Percentiles rank a stretch among this genome's conserved stretches.
These are phyloP conservation scores for Alternaria postmessia DNA, from an alignment of 2,329 filamentous ascomycete genomes.

Conservation along the genomic window DNA sequence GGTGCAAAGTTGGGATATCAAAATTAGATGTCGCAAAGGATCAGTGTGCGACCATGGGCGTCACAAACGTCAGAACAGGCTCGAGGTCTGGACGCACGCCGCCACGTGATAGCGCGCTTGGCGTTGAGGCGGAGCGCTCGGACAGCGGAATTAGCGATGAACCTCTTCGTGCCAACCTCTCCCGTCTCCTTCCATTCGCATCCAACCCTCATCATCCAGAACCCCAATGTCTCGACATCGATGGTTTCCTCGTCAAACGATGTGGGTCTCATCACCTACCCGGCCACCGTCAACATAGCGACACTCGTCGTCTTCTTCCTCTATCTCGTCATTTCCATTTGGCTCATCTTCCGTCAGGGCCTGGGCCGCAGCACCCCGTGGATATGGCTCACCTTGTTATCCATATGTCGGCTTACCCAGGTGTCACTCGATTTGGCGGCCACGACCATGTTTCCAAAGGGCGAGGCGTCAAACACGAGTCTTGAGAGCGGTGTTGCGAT, in stretches of 20 bases:
- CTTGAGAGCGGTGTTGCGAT: conserved; percentile 47
- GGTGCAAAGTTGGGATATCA: no score
- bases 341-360: conserved; percentile 41
- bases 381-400: conserved; percentile 43
- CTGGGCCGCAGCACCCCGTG: conserved; percentile 46
- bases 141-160: conserved; percentile 17
- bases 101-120: conserved; percentile 17
- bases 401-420: conserved; percentile 46
- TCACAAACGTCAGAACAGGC: conserved; percentile 7
- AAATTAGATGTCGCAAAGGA: not conserved
- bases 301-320: conserved; percentile 45
- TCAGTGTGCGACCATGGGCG: not conserved
- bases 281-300: conserved; percentile 44
- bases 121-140: conserved; percentile 19
- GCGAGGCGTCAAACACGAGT: conserved; percentile 34
- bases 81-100: conserved; percentile 1
- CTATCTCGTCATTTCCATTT: conserved; percentile 41
- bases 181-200: conserved; percentile 1
- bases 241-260: conserved; percentile 24
- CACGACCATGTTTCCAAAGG: conserved; percentile 36
- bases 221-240: conserved; percentile 31
- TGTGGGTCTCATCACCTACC: conserved; percentile 26
- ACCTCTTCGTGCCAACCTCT: conserved; percentile 5
- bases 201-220: conserved; percentile 6
- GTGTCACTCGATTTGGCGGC: conserved; percentile 48